Base-by-base conservation (phyloP, 257 asterid species). In the Osmanthus fragrans region DNA sequence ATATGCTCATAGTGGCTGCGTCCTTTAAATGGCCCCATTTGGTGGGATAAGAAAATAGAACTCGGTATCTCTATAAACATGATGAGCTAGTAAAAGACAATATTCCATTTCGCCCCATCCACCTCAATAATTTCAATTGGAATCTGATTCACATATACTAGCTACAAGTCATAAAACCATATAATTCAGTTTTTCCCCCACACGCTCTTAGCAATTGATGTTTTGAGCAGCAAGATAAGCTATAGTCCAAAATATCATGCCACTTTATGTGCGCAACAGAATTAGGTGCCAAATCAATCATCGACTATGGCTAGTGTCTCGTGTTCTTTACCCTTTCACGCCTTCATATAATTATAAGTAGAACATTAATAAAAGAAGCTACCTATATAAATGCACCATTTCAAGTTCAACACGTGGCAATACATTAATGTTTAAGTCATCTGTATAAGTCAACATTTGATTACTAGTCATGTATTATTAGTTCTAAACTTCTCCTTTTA, bases 171-270 rank as follows among this genome's bases (percentile, higher is more conserved):
- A 42, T 42, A 12, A 12, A 42, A 42, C 16, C 1, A 12, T 12
- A 42, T 42, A 42, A 42, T 56, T 56, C 27, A 56, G 65, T n/a
- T n/a, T 19, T 56, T 56, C 29, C 29, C 27, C 29, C 27, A 56
- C 27, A 7, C n/a, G 65, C 65, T 56, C 29, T n/a, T 56, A 56
- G 65, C 13, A 56, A 56, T 56, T 18, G n/a, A 56, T n/a, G 63
- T 51, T 51, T 51, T 51, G 65, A 56, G 65, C 65, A 56, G 65
- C 65, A n/a, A 56, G 65, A 56, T 56, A 56, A 56, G 27, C 65
- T n/a, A n/a, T n/a, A 56, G 65, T 56, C 65, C 18, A 19, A 60
- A 3, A 25, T 60, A 60, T 10, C 34, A 60, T 9, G 68, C 68
- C 68, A 60, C 33, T 60, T 60, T 11, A 60, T 60, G 33, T 25